Evolutionary conservation across 2,329 filamentous ascomycete species (phyloP).

Genomic region (Cordyceps javanica): DNA sequence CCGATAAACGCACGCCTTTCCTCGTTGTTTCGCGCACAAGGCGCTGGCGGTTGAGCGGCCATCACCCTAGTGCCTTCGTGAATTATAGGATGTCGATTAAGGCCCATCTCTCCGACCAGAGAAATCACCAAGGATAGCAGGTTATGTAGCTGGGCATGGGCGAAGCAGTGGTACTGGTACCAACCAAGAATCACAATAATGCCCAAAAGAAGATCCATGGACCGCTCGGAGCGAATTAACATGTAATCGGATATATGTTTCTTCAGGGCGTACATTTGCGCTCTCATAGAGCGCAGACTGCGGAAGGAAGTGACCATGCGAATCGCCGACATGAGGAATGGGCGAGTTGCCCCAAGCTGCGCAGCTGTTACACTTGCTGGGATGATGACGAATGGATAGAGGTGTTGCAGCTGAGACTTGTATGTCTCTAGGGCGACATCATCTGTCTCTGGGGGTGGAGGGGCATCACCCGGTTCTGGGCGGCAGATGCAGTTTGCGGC

Average conservation of each 20-base stretch:
- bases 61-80: conserved; percentile 38
- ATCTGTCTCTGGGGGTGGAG: conserved; percentile 38
- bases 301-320: conserved; percentile 44
- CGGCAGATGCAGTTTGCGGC: conserved; percentile 43
- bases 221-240: conserved; percentile 43
- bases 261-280: conserved; percentile 43
- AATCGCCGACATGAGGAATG: conserved; percentile 44
- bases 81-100: conserved; percentile 35
- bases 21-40: conserved; percentile 39
- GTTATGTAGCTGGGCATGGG: conserved; percentile 47
- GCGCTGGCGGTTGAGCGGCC: conserved; percentile 33
- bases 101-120: conserved; percentile 40
- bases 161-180: conserved; percentile 50
- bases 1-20: conserved; percentile 47
- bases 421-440: conserved; percentile 40
- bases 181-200: conserved; percentile 44
- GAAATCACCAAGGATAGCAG: conserved; percentile 42
- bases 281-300: conserved; percentile 41
- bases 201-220: conserved; percentile 43
- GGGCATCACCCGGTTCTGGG: conserved; percentile 32
- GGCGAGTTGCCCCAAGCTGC: conserved; percentile 32
- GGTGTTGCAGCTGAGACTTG: conserved; percentile 34
- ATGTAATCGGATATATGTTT: conserved; percentile 41
- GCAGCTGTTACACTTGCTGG: conserved; percentile 29
- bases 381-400: conserved; percentile 43